These are phyloP conservation scores for Anaeramoeba ignava DNA, from an alignment of 78 protist genomes.

Conservation along the genomic window DNA sequence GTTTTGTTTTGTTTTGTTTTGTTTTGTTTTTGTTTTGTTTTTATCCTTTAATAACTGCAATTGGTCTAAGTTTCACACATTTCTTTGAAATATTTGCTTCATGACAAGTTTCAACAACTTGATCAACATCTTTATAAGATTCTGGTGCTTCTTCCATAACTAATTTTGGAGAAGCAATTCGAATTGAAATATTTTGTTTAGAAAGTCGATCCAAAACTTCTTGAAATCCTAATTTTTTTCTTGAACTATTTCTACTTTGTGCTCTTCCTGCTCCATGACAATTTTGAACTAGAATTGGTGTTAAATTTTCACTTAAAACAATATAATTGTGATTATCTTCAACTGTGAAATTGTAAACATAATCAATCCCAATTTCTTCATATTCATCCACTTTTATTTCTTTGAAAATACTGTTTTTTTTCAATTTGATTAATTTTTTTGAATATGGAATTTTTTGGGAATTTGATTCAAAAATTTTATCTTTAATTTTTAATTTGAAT, in stretches of 20 bases:
- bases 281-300: slow-evolving; percentile 73
- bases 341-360: too few relatives aligned
- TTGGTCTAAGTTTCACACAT: slow-evolving; percentile 61
- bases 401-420: too few relatives aligned
- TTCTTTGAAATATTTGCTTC: slow-evolving; percentile 73
- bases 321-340: too few relatives aligned
- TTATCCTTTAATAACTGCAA: slow-evolving; percentile 85
- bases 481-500: too few relatives aligned
- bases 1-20: too few relatives aligned
- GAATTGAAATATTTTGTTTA: slow-evolving; percentile 56
- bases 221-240: slow-evolving; percentile 13
- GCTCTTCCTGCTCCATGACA: slow-evolving; percentile 96
- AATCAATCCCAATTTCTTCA: too few relatives aligned
- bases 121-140: slow-evolving; percentile 69
- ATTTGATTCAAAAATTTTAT: too few relatives aligned
- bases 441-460: too few relatives aligned
- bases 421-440: too few relatives aligned
- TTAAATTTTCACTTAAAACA: too few relatives aligned
- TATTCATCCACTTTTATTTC: too few relatives aligned
- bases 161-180: slow-evolving; percentile 42
- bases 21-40: neutral
- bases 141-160: slow-evolving; percentile 56
- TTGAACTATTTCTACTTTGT: slow-evolving; percentile 47
- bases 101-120: slow-evolving; percentile 64
- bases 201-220: slow-evolving; percentile 47